phyloP scores from a whole-genome alignment of 2,329 filamentous ascomycete species.

The Claviceps sp. region DNA sequence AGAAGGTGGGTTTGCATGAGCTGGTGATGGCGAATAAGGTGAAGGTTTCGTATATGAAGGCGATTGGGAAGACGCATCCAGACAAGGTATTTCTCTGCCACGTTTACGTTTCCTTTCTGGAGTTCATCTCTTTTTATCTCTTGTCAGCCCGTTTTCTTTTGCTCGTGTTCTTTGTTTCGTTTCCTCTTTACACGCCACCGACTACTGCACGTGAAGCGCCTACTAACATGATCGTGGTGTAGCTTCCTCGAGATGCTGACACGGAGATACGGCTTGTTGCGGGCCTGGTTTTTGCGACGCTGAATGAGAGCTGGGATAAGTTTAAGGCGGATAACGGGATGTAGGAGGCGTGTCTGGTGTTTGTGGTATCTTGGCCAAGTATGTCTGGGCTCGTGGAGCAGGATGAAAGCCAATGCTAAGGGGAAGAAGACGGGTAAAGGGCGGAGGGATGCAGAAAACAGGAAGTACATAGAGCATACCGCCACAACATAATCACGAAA shows the following conservation, averaged over 20 bases:
- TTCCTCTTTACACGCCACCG: background rate
- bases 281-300: slow-evolving; percentile 50
- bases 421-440: too few relatives aligned
- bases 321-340: slow-evolving; percentile 57
- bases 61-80: slow-evolving; percentile 94
- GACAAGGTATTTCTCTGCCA: slow-evolving; percentile 60
- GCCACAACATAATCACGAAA: too few relatives aligned
- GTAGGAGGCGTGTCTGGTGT: slow-evolving; percentile 16
- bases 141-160: background rate
- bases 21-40: slow-evolving; percentile 87
- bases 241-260: slow-evolving; percentile 51
- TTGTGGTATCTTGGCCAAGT: background rate
- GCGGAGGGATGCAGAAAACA: too few relatives aligned
- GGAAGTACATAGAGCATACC: too few relatives aligned
- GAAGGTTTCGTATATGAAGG: slow-evolving; percentile 98
- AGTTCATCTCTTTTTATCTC: background rate
- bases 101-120: too few relatives aligned
- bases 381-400: too few relatives aligned
- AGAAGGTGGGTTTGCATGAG: slow-evolving; percentile 90
- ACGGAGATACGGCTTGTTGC: slow-evolving; percentile 56
- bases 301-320: slow-evolving; percentile 63
- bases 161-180: background rate
- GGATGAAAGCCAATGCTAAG: too few relatives aligned
- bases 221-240: slow-evolving; percentile 7
- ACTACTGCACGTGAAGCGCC: too few relatives aligned